Evolutionary conservation across 2,329 filamentous ascomycete species (phyloP).

Genomic region (Sclerotinia nivalis): DNA sequence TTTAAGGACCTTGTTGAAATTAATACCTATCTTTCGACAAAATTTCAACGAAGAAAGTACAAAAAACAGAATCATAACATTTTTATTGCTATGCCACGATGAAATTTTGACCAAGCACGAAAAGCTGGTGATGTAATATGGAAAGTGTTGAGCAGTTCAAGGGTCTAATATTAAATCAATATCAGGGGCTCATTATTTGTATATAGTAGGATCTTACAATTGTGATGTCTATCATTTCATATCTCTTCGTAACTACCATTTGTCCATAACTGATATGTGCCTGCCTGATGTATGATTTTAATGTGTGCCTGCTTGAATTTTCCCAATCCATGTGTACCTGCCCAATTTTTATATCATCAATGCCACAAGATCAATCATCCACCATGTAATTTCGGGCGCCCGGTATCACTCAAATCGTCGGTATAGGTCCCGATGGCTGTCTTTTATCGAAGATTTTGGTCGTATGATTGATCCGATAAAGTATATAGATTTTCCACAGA

Average conservation of each 20-base stretch:
- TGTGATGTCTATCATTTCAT: not conserved
- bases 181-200: not conserved
- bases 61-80: too few relatives aligned
- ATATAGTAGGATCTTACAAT: not conserved
- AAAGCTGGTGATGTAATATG: not conserved
- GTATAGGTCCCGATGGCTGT: accelerated
- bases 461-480: too few relatives aligned
- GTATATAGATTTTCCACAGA: too few relatives aligned
- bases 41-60: too few relatives aligned
- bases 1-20: not conserved
- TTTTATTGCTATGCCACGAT: not conserved
- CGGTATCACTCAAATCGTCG: not conserved
- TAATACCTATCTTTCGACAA: not conserved
- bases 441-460: too few relatives aligned
- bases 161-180: too few relatives aligned
- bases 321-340: not conserved
- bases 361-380: not conserved
- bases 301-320: not conserved
- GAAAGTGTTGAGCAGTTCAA: not conserved
- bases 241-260: too few relatives aligned
- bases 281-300: not conserved
- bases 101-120: not conserved
- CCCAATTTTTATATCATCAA: not conserved
- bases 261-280: not conserved
- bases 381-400: accelerated